phyloP scores from a whole-genome alignment of 257 asterid species.

The Ajuga chamaepitys region DNA sequence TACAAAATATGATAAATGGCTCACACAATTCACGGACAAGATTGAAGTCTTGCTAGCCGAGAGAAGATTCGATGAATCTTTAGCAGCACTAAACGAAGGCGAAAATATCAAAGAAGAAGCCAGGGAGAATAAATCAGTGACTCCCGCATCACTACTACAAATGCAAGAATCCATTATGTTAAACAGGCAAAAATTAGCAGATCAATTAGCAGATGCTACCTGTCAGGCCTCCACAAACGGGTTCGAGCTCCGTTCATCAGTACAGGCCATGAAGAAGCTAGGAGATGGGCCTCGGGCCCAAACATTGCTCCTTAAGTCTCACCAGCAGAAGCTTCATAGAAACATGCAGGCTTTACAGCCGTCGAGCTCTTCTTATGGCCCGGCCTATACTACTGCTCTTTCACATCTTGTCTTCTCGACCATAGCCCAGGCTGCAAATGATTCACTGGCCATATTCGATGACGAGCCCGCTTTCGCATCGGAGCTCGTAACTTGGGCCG shows the following conservation, averaged over 20 bases:
- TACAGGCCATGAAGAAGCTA: slow-evolving; percentile 62
- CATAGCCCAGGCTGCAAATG: slow-evolving; percentile 77
- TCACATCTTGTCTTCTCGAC: slow-evolving; percentile 77
- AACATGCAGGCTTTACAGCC: slow-evolving; percentile 51
- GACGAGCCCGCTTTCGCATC: slow-evolving; percentile 87
- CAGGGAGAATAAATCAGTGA: slow-evolving; percentile 11
- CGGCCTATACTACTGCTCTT: slow-evolving; percentile 68
- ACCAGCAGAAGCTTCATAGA: slow-evolving; percentile 52
- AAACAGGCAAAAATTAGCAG: slow-evolving; percentile 62
- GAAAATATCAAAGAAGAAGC: slow-evolving; percentile 44
- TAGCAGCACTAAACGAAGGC: slow-evolving; percentile 64
- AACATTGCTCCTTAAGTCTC: slow-evolving; percentile 60
- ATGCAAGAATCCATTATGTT: slow-evolving; percentile 43
- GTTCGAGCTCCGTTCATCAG: slow-evolving; percentile 65
- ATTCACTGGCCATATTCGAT: slow-evolving; percentile 61
- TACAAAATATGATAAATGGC: slow-evolving; percentile 53
- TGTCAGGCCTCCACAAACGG: slow-evolving; percentile 60
- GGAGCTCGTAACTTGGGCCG: slow-evolving; percentile 87
- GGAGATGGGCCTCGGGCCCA: slow-evolving; percentile 95
- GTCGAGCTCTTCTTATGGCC: slow-evolving; percentile 46
- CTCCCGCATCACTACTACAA: slow-evolving; percentile 33
- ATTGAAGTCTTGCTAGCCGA: slow-evolving; percentile 78
- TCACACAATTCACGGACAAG: slow-evolving; percentile 46
- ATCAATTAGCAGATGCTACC: slow-evolving; percentile 70
- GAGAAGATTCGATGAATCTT: slow-evolving; percentile 70